Base-by-base conservation (phyloP, 768 basidiomycete species). In the Gyrodon lividus region DNA sequence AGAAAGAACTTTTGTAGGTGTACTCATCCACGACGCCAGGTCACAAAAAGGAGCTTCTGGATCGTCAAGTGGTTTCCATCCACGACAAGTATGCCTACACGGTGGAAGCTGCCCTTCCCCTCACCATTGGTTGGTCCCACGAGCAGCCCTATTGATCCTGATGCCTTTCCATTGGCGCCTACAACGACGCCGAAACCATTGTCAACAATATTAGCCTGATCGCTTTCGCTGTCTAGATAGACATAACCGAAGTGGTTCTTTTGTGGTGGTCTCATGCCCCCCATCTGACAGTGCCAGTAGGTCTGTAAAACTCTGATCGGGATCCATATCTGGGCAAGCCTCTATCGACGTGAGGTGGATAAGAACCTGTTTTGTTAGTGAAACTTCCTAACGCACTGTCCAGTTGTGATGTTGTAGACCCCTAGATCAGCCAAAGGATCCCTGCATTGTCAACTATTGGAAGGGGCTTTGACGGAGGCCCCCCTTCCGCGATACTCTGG, bases 121-220 rank as follows among this genome's bases (percentile, higher is more conserved):
- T 19, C 3, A 30, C 23, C 31, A 4, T 14, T 41, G 19, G n/a
- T 41, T 6, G 49, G 49, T 17, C 46, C 16, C 16, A 50, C 24
- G 0, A 50, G 19, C 43, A 50, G 23, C 19, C 42, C 49, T 13
- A 4, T 46, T 9, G 47, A 24, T n/a, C n/a, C n/a, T n/a, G n/a
- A 33, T 16, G 8, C 23, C 34, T 33, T 24, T 6, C 9, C 22
- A 6, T 24, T 12, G 17, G 49, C 48, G 12, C 49, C 10, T 10
- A 50, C n/a, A n/a, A 50, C 23, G 12, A 47, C 34, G 23, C 19
- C 33, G 17, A 23, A 46, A 13, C 49, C 49, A 30, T 43, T 50
- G 28, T 50, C 43, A 9, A 33, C 23, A 22, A 24, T 31, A 5
- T 19, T 31, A 8, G 4, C 43, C 31, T 33, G 14, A 7, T 22